Conservation (phyloP, 352 stramenopile species). For the Nothophytophthora sp. region DNA sequence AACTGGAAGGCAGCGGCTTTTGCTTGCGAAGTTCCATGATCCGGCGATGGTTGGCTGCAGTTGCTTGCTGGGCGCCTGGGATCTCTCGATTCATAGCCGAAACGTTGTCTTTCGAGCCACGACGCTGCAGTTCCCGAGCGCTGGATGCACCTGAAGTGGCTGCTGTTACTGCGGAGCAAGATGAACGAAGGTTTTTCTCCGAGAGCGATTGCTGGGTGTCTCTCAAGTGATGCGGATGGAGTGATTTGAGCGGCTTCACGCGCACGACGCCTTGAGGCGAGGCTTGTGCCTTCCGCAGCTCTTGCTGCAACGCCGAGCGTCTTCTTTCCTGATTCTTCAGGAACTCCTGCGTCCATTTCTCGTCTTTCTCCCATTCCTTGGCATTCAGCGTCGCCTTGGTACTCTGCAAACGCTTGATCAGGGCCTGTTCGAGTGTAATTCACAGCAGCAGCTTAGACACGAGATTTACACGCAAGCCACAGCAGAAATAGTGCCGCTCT, state of each 20-base stretch:
- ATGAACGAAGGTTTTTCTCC: slow-evolving; percentile 3
- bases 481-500: too few species aligned
- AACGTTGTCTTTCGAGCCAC: slow-evolving; percentile 13
- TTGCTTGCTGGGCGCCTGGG: slow-evolving; percentile 12
- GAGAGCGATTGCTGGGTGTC: slow-evolving; percentile 5
- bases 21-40: slow-evolving; percentile 61
- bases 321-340: slow-evolving; percentile 58
- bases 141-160: slow-evolving; percentile 6
- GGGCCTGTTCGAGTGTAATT: too few species aligned
- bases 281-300: slow-evolving; percentile 45
- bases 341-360: slow-evolving; percentile 73
- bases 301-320: slow-evolving; percentile 50
- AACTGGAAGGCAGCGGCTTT: slow-evolving; percentile 8
- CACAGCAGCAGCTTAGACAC: too few species aligned
- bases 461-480: too few species aligned
- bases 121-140: slow-evolving; percentile 1
- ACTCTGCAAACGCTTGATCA: slow-evolving; percentile 63
- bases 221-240: slow-evolving; percentile 13
- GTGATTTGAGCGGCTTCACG: slow-evolving; percentile 24
- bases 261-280: slow-evolving; percentile 44
- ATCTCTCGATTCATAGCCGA: not conserved
- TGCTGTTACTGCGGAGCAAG: not conserved
- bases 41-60: slow-evolving; percentile 54
- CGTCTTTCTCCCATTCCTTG: slow-evolving; percentile 75
- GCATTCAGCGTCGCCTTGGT: slow-evolving; percentile 65